Evolutionary conservation across 345 rosid genomes (phyloP).

Genomic region (Euphorbia tirucalli): DNA sequence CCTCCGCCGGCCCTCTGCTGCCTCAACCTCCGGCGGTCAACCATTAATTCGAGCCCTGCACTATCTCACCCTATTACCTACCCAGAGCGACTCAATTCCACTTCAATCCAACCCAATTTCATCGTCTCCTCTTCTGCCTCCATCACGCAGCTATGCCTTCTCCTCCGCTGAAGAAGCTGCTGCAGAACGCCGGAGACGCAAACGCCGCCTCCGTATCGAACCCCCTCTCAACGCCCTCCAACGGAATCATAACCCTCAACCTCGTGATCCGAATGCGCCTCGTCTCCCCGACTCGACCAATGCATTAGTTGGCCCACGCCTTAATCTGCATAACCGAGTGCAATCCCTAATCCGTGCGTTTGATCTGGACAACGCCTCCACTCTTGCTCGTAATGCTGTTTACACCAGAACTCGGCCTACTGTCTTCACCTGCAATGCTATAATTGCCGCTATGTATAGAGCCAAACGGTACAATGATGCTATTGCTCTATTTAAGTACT

Average conservation of each 20-base stretch:
- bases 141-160: conserved; percentile 58
- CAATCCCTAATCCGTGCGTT: conserved; percentile 91
- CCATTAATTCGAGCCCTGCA: conserved; percentile 5
- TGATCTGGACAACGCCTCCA: conserved; percentile 89
- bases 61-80: conserved; percentile 13
- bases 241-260: conserved; percentile 49
- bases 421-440: conserved; percentile 97
- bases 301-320: conserved; percentile 78
- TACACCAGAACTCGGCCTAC: conserved; percentile 73
- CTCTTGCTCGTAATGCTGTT: conserved; percentile 72
- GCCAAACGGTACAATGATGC: conserved; percentile 77
- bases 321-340: conserved; percentile 87
- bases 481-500: conserved; percentile 66
- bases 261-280: conserved; percentile 89
- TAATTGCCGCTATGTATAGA: conserved; percentile 91
- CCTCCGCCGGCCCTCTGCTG: conserved; percentile 47
- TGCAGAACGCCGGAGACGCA: conserved; percentile 86
- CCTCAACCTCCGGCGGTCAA: conserved; percentile 44
- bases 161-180: conserved; percentile 97
- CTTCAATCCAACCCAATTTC: conserved; percentile 12
- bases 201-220: conserved; percentile 84
- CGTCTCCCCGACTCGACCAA: conserved; percentile 88
- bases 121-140: conserved; percentile 17
- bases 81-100: conserved; percentile 1
- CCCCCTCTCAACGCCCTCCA: conserved; percentile 93